phyloP scores from a whole-genome alignment of 2,329 filamentous ascomycete species.

The Hypoxylon sp. region DNA sequence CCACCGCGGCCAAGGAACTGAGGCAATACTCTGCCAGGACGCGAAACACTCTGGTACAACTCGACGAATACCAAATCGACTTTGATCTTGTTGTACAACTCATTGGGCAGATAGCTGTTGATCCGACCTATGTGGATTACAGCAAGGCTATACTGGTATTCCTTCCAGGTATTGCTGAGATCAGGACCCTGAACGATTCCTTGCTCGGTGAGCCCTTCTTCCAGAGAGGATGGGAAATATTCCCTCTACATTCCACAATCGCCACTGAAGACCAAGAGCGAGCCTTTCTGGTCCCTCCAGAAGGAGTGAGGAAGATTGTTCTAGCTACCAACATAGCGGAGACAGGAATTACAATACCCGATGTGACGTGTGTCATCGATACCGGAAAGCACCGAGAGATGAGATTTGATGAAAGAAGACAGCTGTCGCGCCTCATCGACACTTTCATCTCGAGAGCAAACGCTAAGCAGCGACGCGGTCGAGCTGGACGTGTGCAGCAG shows the following conservation, averaged over 20 bases:
- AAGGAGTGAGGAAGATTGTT: constrained; percentile 88
- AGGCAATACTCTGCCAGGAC: constrained; percentile 80
- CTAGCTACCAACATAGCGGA: constrained; percentile 98
- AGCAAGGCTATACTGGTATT: constrained; percentile 96
- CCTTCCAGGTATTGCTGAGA: constrained; percentile 92
- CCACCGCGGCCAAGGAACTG: constrained; percentile 70
- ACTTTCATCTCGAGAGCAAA: constrained; percentile 96
- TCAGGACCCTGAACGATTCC: constrained; percentile 86
- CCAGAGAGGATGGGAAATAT: constrained; percentile 79
- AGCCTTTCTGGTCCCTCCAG: constrained; percentile 85
- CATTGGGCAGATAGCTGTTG: constrained; percentile 76
- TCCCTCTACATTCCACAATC: constrained; percentile 92
- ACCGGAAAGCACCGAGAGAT: constrained; percentile 97
- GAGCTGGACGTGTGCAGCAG: constrained; percentile 94
- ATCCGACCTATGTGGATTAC: constrained; percentile 71
- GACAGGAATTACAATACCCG: constrained; percentile 97
- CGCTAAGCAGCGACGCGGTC: constrained; percentile 90
- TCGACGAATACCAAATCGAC: constrained; percentile 93
- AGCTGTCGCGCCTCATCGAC: constrained; percentile 89
- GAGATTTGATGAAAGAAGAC: constrained; percentile 92
- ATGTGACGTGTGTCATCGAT: constrained; percentile 96
- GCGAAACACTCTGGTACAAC: constrained; percentile 73
- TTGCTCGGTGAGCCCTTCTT: constrained; percentile 81
- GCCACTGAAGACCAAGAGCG: constrained; percentile 96
- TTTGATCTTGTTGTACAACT: constrained; percentile 86